Conservation (phyloP, 768 basidiomycete species). For the Boletus reticulatus region DNA sequence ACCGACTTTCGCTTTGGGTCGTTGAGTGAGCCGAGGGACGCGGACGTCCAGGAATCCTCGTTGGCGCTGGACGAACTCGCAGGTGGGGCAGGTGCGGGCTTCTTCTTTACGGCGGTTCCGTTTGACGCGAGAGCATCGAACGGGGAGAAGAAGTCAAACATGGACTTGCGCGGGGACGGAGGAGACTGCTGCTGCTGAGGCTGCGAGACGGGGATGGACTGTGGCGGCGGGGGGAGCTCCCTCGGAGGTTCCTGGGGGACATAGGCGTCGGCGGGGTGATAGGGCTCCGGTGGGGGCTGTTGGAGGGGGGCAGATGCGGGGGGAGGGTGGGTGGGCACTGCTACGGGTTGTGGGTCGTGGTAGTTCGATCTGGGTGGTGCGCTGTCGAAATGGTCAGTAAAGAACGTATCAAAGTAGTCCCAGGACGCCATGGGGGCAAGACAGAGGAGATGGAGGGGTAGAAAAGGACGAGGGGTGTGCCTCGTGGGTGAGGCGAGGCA, state of each 20-base stretch:
- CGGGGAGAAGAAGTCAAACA: slow-evolving; percentile 84
- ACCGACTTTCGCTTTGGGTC: slow-evolving; percentile 80
- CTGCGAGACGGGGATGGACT: slow-evolving; percentile 21
- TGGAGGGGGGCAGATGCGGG: slow-evolving; percentile 50
- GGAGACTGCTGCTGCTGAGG: slow-evolving; percentile 49
- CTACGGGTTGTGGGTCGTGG: slow-evolving; percentile 43
- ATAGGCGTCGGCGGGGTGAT: slow-evolving; percentile 42
- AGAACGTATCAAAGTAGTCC: slow-evolving; percentile 32
- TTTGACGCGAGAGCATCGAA: slow-evolving; percentile 73
- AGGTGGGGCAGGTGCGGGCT: slow-evolving; percentile 53
- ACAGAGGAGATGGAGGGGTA: slow-evolving; percentile 14
- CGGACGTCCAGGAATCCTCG: slow-evolving; percentile 59
- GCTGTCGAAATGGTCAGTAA: slow-evolving; percentile 33
- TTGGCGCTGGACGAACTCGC: slow-evolving; percentile 42
- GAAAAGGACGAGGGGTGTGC: slow-evolving; percentile 21
- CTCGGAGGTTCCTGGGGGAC: slow-evolving; percentile 24
- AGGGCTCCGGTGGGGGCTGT: slow-evolving; percentile 19
- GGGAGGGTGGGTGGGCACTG: slow-evolving; percentile 21
- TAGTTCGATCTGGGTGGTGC: slow-evolving; percentile 50
- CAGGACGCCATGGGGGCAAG: slow-evolving; percentile 30
- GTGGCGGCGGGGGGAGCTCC: slow-evolving; percentile 24
- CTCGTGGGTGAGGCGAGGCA: slow-evolving; percentile 30
- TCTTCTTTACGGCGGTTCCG: slow-evolving; percentile 56
- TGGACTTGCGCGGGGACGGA: slow-evolving; percentile 71
- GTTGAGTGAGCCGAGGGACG: slow-evolving; percentile 27